These are phyloP conservation scores for Warburgia ugandensis DNA, from an alignment of 164 flowering plant species.

Conservation along the genomic window DNA sequence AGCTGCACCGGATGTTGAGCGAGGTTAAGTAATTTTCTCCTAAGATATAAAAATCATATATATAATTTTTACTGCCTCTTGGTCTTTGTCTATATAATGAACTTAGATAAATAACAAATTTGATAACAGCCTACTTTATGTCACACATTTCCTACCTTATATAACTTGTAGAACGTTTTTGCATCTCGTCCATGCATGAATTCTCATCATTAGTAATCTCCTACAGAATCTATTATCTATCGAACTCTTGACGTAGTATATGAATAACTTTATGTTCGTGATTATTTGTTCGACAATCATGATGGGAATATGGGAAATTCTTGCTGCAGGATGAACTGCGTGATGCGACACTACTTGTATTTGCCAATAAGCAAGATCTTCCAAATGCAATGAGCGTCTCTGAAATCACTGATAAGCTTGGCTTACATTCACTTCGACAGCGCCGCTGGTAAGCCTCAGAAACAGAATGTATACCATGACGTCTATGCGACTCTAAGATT, in stretches of 20 bases:
- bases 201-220: not conserved
- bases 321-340: constrained; percentile 34
- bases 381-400: constrained; percentile 39
- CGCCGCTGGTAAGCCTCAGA: constrained; percentile 32
- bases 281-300: not conserved
- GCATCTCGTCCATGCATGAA: not conserved
- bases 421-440: constrained; percentile 37
- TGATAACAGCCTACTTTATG: not conserved
- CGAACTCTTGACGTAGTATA: not conserved
- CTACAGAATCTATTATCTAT: not conserved
- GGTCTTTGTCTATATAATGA: not conserved
- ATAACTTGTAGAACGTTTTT: not conserved
- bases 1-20: constrained; percentile 35
- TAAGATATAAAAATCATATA: not conserved
- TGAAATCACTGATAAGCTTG: constrained; percentile 51
- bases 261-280: not conserved
- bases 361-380: constrained; percentile 60
- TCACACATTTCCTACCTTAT: not conserved
- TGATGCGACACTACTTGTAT: constrained; percentile 34
- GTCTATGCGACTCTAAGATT: not conserved
- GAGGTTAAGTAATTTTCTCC: constrained; percentile 27
- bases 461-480: not conserved
- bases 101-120: not conserved
- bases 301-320: not conserved
- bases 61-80: not conserved